Evolutionary conservation across 108 stramenopile genomes (phyloP), one percentile per base, ranked within the genome.

Genomic region (Halocafeteria seosinensis): DNA sequence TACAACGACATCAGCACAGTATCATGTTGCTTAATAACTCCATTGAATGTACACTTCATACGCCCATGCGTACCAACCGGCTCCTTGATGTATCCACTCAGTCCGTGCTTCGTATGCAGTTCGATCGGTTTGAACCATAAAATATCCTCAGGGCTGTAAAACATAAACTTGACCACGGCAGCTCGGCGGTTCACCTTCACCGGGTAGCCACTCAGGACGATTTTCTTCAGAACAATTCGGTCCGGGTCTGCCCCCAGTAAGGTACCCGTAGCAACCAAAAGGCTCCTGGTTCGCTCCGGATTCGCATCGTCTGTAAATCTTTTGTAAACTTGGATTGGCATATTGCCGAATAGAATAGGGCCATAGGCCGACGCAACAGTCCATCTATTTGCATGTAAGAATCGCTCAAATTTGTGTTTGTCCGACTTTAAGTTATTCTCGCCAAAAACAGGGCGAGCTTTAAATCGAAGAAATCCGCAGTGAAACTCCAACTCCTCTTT

Each of bases 121-220:
- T 85, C 90, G 24, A 94, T 91, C 11, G 94, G 94, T 67, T 90
- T 90, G 85, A 96, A 99, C 92, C 91, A 99, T 76, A 79, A 82
- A 26, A 93, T 89, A 72, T 95, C 94, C 33, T 92, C 90, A 0
- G 93, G 94, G 70, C 90, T 85, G 74, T 87, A 87, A 73, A 99
- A 99, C 93, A 99, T 95, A 76, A 91, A 88, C 73, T 92, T 90
- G 37, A 99, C 90, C 17, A 91, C 89, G 24, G 94, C 94, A 69
- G 77, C 81, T 37, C 92, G 84, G 71, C 94, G 94, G 63, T 90
- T 91, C 12, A 93, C 92, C 13, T 91, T 81, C 6, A 85, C 79
- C n/a, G 98, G 98, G 63, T 88, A 88, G 9, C 98, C 98, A 3
- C 93, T 91, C 71, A 99, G 75, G n/a, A 95, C 68, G 37, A 92